Percentiles rank a stretch among this genome's conserved stretches.
Evolutionary conservation across 352 stramenopile genomes (phyloP).

Genomic region (Phytophthora sp.): DNA sequence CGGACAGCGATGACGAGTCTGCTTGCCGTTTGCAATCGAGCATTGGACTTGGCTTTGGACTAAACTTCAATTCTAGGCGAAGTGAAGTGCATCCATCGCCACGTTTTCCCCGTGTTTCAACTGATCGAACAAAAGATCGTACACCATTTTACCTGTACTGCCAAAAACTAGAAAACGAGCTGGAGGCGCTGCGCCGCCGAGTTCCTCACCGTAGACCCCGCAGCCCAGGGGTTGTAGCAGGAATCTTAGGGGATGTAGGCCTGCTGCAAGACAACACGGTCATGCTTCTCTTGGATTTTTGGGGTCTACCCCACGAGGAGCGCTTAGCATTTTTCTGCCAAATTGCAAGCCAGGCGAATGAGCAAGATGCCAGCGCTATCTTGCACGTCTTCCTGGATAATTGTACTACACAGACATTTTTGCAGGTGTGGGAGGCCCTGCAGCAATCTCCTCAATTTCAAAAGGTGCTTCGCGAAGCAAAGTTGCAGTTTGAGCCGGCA

Average conservation of each 20-base stretch:
- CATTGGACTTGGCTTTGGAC: conserved; percentile 32
- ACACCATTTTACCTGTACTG: conserved; percentile 71
- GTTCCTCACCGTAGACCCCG: conserved; percentile 30
- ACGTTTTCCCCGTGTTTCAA: not conserved
- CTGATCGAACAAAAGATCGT: conserved; percentile 1
- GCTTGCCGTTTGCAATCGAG: conserved; percentile 10
- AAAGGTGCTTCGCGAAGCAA: conserved; percentile 32
- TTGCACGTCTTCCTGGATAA: conserved; percentile 57
- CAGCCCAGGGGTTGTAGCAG: conserved; percentile 18
- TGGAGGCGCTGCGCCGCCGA: conserved; percentile 48
- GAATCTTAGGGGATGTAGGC: conserved; percentile 45
- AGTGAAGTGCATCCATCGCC: not conserved
- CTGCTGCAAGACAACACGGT: conserved; percentile 65
- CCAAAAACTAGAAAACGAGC: conserved; percentile 63
- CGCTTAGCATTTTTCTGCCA: conserved; percentile 74
- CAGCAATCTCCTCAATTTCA: conserved; percentile 57
- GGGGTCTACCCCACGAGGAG: conserved; percentile 60
- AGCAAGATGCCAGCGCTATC: conserved; percentile 54
- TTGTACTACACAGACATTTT: conserved; percentile 47
- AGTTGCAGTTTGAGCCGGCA: conserved; percentile 14
- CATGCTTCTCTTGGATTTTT: conserved; percentile 71
- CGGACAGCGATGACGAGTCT: conserved; percentile 28
- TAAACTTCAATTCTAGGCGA: conserved; percentile 22
- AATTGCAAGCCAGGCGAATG: conserved; percentile 60
- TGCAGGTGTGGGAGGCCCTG: conserved; percentile 57